Evolutionary conservation across 768 basidiomycete species (phyloP).

Genomic region (Mycena amicta): DNA sequence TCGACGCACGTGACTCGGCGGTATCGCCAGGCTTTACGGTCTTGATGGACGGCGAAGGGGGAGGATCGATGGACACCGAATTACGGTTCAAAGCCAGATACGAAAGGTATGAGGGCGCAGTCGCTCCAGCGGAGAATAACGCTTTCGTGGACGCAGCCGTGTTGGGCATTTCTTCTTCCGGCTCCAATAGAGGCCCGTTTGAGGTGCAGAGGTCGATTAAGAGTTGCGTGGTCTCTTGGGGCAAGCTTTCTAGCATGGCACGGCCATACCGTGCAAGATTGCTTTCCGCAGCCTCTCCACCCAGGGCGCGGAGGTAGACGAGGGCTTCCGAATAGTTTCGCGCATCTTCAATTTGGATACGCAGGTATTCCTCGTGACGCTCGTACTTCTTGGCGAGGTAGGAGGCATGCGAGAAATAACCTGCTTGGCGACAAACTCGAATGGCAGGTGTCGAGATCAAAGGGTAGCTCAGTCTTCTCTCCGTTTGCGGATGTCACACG

Average conservation of each 20-base stretch:
- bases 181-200: conserved; percentile 46
- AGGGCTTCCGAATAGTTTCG: conserved; percentile 82
- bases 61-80: conserved; percentile 41
- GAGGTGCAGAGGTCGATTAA: conserved; percentile 91
- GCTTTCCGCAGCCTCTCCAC: conserved; percentile 78
- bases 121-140: conserved; percentile 32
- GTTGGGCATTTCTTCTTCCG: conserved; percentile 41
- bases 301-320: conserved; percentile 75
- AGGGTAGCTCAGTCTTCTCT: conserved; percentile 76
- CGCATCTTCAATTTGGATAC: conserved; percentile 93
- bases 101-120: conserved; percentile 70
- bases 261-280: conserved; percentile 89
- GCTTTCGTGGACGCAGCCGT: conserved; percentile 25
- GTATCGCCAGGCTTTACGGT: conserved; percentile 43
- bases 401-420: conserved; percentile 92
- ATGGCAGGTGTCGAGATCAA: conserved; percentile 98
- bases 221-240: conserved; percentile 86
- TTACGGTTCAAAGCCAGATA: conserved; percentile 76
- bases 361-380: conserved; percentile 88
- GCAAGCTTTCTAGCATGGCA: conserved; percentile 78
- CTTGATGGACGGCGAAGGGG: conserved; percentile 49
- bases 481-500: conserved; percentile 37
- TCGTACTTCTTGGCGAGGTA: conserved; percentile 93
- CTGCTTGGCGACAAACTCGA: conserved; percentile 93
- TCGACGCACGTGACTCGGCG: conserved; percentile 33